phyloP scores from a whole-genome alignment of 306 rosid species.

The Calophaca sinica region DNA sequence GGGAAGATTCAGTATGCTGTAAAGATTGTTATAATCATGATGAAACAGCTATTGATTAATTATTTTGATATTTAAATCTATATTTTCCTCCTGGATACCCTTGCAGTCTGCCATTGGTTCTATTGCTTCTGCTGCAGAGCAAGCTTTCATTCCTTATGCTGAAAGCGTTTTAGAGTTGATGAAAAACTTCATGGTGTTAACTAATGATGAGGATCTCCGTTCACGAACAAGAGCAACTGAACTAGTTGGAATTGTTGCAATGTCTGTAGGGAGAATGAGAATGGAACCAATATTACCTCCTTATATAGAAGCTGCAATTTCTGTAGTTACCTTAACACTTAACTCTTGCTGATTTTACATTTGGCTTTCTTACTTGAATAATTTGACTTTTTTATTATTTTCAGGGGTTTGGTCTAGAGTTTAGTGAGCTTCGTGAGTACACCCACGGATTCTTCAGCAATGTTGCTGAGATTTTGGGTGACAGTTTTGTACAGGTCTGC shows the following conservation, averaged over 20 bases:
- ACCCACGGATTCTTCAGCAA: conserved; percentile 99
- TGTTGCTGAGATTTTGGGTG: conserved; percentile 90
- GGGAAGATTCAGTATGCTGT: conserved; percentile 36
- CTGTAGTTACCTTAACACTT: conserved; percentile 64
- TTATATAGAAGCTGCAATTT: conserved; percentile 91
- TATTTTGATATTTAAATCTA: conserved; percentile 43
- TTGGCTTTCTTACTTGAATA: conserved; percentile 33
- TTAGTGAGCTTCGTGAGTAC: conserved; percentile 96
- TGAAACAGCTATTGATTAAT: conserved; percentile 17
- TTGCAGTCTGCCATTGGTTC: conserved; percentile 99
- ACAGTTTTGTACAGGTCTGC: conserved; percentile 81
- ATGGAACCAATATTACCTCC: conserved; percentile 95
- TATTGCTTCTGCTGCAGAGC: conserved; percentile 96
- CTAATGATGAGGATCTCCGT: conserved; percentile 89
- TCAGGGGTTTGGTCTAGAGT: conserved; percentile 94
- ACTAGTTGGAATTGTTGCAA: conserved; percentile 97
- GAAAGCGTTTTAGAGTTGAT: conserved; percentile 95
- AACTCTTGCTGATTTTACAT: conserved; percentile 22
- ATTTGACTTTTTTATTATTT: conserved; percentile 46
- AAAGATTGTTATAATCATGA: conserved; percentile 31
- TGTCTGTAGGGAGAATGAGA: conserved; percentile 87
- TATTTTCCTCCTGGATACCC: conserved; percentile 27
- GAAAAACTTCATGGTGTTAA: conserved; percentile 92
- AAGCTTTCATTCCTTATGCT: conserved; percentile 93
- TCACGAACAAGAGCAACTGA: conserved; percentile 98